These are phyloP conservation scores for Xerophyta viscosa DNA, from an alignment of 106 monocot species.

Conservation along the genomic window DNA sequence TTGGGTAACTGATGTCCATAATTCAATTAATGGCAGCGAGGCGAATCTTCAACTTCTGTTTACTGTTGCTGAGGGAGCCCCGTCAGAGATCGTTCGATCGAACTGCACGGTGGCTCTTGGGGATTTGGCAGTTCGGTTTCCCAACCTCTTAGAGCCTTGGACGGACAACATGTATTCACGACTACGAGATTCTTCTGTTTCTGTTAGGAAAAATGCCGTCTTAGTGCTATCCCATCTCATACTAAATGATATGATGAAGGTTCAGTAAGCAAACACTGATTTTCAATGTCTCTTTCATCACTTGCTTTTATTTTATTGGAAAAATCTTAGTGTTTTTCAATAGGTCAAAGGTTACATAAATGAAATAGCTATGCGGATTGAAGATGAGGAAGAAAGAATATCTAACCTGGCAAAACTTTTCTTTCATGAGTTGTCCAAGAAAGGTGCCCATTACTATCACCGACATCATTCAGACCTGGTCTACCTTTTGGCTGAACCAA, in stretches of 20 bases:
- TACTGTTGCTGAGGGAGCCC: conserved; percentile 78
- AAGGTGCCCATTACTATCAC: conserved; percentile 37
- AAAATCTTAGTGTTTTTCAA: background rate
- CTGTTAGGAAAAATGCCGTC: conserved; percentile 97
- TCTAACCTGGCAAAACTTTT: conserved; percentile 92
- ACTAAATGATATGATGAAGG: conserved; percentile 99
- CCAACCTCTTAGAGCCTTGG: conserved; percentile 95
- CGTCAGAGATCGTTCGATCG: conserved; percentile 87
- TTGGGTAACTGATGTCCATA: background rate
- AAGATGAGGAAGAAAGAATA: conserved; percentile 91
- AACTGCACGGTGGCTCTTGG: conserved; percentile 95
- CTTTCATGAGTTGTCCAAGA: conserved; percentile 96
- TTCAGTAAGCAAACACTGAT: conserved; percentile 1
- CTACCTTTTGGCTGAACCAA: no score
- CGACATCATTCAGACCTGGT: background rate
- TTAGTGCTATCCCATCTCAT: conserved; percentile 99
- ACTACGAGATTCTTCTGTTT: conserved; percentile 63
- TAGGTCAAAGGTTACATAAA: conserved; percentile 99
- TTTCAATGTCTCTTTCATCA: background rate
- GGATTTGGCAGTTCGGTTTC: conserved; percentile 90
- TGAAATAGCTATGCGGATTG: conserved; percentile 84
- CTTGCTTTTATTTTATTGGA: background rate
- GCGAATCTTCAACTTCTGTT: conserved; percentile 91
- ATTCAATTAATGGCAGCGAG: conserved; percentile 38
- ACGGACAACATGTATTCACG: conserved; percentile 94